phyloP scores from a whole-genome alignment of 768 basidiomycete species.

The Leucocoprinus sp. region DNA sequence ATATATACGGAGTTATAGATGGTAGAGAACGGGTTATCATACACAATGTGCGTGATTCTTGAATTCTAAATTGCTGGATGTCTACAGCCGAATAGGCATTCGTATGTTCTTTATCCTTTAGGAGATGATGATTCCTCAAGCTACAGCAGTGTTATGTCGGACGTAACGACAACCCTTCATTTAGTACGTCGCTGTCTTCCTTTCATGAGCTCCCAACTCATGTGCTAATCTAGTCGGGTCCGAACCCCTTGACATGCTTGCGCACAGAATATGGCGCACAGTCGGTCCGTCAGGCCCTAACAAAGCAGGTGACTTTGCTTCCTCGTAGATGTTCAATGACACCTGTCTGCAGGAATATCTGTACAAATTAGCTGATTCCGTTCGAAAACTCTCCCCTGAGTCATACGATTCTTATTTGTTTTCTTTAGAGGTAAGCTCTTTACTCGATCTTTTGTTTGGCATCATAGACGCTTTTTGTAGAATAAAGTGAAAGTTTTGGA shows the following conservation, averaged over 20 bases:
- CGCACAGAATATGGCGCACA: slow-evolving; percentile 61
- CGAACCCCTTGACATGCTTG: slow-evolving; percentile 64
- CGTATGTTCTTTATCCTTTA: slow-evolving; percentile 25
- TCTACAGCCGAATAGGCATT: slow-evolving; percentile 31
- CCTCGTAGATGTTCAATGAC: too few species aligned
- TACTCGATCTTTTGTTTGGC: too few species aligned
- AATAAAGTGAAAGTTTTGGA: too few species aligned
- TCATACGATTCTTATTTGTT: slow-evolving; percentile 72
- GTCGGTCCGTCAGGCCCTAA: slow-evolving; percentile 87
- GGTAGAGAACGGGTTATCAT: slow-evolving; percentile 49
- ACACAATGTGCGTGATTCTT: slow-evolving; percentile 33
- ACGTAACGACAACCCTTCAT: slow-evolving; percentile 78
- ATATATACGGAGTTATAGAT: slow-evolving; percentile 57
- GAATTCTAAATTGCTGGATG: not conserved
- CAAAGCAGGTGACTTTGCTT: too few species aligned
- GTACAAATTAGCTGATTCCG: slow-evolving; percentile 63
- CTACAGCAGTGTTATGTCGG: slow-evolving; percentile 74
- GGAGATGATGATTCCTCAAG: not conserved
- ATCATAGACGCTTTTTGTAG: too few species aligned
- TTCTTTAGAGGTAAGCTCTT: slow-evolving; percentile 69
- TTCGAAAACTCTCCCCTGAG: slow-evolving; percentile 65
- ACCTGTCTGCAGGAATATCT: slow-evolving; percentile 98
- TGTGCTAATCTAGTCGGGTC: slow-evolving; percentile 55
- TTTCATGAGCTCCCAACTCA: not conserved
- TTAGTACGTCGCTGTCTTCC: slow-evolving; percentile 42